Conservation (phyloP, 345 rosid species). For the Acer negundo region DNA sequence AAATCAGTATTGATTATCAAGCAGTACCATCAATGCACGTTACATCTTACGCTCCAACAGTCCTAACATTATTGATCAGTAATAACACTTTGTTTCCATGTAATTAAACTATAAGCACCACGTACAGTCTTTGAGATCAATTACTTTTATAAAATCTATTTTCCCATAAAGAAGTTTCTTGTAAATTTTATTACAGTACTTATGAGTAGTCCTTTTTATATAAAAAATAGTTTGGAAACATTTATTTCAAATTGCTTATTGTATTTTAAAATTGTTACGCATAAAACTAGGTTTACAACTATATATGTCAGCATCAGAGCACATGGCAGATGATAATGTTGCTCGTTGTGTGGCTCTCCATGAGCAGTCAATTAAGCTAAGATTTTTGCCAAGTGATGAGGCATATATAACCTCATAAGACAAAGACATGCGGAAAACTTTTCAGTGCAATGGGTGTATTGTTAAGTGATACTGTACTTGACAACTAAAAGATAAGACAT, state of each 20-base stretch:
- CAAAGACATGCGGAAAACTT: background rate
- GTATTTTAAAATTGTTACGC: background rate
- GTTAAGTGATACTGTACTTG: too few species aligned
- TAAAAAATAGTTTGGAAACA: too few species aligned
- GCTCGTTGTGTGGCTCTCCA: background rate
- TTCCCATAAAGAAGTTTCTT: too few species aligned
- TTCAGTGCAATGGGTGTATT: too few species aligned
- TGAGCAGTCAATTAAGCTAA: background rate
- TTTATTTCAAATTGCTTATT: too few species aligned
- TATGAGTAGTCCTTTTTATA: background rate
- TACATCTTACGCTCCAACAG: slow-evolving; percentile 4
- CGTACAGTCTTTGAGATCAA: too few species aligned
- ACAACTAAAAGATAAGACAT: too few species aligned
- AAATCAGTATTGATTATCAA: slow-evolving; percentile 27
- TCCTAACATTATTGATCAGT: slow-evolving; percentile 3
- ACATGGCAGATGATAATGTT: background rate
- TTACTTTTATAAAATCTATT: too few species aligned
- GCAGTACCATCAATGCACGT: slow-evolving; percentile 13
- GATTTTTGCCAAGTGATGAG: background rate
- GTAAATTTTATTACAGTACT: too few species aligned
- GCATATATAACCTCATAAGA: background rate
- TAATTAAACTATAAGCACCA: background rate
- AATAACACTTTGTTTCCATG: slow-evolving; percentile 4
- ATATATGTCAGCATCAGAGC: background rate
- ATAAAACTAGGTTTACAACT: background rate